Evolutionary conservation across 257 asterid species (phyloP).

Genomic region (Nyctanthes arbortristis): DNA sequence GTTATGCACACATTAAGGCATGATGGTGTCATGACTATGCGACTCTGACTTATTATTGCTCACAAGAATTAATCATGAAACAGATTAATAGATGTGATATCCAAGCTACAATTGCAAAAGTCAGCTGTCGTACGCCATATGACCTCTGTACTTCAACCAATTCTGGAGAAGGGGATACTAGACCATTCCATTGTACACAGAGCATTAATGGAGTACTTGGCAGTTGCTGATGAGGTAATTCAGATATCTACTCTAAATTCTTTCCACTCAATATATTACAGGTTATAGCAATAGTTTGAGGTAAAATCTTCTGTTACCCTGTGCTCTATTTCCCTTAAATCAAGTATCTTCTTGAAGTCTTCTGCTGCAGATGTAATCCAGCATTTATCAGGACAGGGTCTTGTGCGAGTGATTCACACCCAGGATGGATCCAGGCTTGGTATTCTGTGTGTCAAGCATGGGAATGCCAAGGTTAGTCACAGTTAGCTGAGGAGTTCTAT

Average conservation of each 20-base stretch:
- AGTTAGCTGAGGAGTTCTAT: not conserved
- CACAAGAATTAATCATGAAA: not conserved
- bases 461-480: conserved; percentile 79
- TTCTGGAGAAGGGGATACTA: conserved; percentile 86
- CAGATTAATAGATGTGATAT: conserved; percentile 81
- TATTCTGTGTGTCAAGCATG: conserved; percentile 79
- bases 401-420: conserved; percentile 83
- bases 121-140: conserved; percentile 85
- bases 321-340: conserved; percentile 35
- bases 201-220: conserved; percentile 70
- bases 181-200: conserved; percentile 92
- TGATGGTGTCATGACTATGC: not conserved
- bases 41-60: not conserved
- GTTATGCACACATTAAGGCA: not conserved
- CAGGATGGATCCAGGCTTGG: conserved; percentile 86
- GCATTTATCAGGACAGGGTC: conserved; percentile 63
- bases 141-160: conserved; percentile 77
- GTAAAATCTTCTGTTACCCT: not conserved
- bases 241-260: not conserved
- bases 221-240: conserved; percentile 77
- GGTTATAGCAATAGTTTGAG: not conserved
- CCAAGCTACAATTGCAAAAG: conserved; percentile 69
- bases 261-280: not conserved
- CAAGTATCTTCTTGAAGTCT: conserved; percentile 53
- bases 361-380: conserved; percentile 87